These are phyloP conservation scores for Sclerotinia nivalis DNA, from an alignment of 2,329 filamentous ascomycete genomes.

Conservation along the genomic window DNA sequence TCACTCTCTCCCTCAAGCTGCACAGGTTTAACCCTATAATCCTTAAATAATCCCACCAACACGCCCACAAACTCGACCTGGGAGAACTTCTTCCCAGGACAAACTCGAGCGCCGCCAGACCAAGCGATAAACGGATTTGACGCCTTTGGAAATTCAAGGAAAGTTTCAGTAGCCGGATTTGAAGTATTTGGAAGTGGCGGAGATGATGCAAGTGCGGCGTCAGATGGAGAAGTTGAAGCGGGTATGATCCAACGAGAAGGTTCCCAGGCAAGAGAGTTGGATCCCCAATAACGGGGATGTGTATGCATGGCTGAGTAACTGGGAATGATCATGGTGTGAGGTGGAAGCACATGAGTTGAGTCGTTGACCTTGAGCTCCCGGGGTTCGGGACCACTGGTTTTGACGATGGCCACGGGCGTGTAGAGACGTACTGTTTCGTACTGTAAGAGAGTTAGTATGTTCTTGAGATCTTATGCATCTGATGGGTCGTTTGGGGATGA, in stretches of 20 bases:
- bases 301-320: constrained; percentile 19
- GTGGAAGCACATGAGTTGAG: not conserved
- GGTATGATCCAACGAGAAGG: constrained; percentile 12
- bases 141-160: constrained; percentile 1
- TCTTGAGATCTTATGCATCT: not conserved
- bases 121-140: constrained; percentile 3
- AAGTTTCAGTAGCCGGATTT: not conserved
- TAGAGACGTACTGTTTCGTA: constrained; percentile 18
- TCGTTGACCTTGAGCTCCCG: not conserved
- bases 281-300: constrained; percentile 11
- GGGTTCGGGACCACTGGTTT: not conserved
- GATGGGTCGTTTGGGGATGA: not conserved
- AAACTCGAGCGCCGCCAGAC: not conserved
- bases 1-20: constrained; percentile 7
- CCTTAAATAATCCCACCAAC: not conserved
- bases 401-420: constrained; percentile 10
- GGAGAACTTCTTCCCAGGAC: not conserved
- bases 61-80: constrained; percentile 13
- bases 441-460: not conserved
- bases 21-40: constrained; percentile 3
- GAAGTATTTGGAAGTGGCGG: too few relatives aligned
- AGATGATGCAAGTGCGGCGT: not conserved
- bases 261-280: constrained; percentile 13
- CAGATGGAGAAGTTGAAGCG: not conserved
- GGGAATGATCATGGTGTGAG: constrained; percentile 2